Conservation (phyloP, 495 filamentous ascomycete genomes). For the Ramalina intermedia region DNA sequence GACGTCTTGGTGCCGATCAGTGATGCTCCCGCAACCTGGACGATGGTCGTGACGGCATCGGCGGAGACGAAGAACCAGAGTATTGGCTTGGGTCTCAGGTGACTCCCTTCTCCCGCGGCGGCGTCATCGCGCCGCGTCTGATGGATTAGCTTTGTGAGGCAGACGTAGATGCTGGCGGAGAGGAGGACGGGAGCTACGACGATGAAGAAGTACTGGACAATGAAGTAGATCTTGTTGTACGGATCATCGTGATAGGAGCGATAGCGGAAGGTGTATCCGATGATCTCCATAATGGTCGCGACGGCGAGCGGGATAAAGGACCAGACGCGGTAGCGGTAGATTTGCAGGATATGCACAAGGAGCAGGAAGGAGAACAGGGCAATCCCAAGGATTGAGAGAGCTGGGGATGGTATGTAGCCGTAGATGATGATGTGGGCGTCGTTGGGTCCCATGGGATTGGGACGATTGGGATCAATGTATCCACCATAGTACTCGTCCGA, state of each 20-base stretch:
- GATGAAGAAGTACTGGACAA: conserved; percentile 9
- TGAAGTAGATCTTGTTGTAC: conserved; percentile 17
- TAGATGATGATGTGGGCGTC: conserved; percentile 22
- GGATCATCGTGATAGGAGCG: conserved; percentile 28
- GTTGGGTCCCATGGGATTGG: conserved; percentile 11
- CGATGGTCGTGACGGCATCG: conserved; percentile 36
- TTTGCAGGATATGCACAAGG: conserved; percentile 30
- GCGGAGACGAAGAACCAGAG: conserved; percentile 32
- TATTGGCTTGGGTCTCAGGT: conserved; percentile 21
- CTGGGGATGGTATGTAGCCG: conserved; percentile 32
- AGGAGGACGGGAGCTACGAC: conserved; percentile 19
- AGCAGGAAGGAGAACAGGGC: conserved; percentile 33
- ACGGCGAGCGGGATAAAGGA: conserved; percentile 46
- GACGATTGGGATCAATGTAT: conserved; percentile 24
- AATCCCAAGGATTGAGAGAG: conserved; percentile 29
- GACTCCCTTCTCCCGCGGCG: not conserved
- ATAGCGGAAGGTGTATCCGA: conserved; percentile 28
- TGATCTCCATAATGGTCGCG: conserved; percentile 33
- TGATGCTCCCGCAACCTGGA: conserved; percentile 35
- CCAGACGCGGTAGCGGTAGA: conserved; percentile 34
- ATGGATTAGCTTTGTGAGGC: conserved; percentile 16
- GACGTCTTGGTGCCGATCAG: conserved; percentile 30
- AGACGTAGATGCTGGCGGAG: conserved; percentile 20
- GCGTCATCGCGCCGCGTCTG: conserved; percentile 19
- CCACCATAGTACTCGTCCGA: not conserved